Evolutionary conservation across 2,329 filamentous ascomycete genomes (phyloP).

Genomic region (Knufia petricola): DNA sequence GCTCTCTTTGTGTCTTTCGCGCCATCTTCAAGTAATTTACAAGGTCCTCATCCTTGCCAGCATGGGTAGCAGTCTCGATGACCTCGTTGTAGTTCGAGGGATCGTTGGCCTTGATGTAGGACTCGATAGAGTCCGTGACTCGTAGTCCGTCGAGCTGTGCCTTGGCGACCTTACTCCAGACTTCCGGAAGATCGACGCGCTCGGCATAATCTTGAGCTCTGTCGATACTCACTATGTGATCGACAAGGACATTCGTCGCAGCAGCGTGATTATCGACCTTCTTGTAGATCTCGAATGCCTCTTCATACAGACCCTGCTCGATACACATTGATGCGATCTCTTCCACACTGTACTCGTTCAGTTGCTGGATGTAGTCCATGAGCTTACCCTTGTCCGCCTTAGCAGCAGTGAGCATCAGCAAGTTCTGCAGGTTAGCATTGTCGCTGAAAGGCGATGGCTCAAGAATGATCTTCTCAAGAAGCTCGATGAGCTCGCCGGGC

Average conservation of each 20-base stretch:
- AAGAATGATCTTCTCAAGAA: conserved; percentile 98
- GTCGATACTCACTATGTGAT: conserved; percentile 96
- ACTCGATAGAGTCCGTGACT: conserved; percentile 85
- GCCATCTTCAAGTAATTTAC: conserved; percentile 97
- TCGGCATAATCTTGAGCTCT: conserved; percentile 93
- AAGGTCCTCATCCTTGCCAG: conserved; percentile 94
- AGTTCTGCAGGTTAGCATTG: conserved; percentile 90
- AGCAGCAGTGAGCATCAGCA: conserved; percentile 90
- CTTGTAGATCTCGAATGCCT: conserved; percentile 98
- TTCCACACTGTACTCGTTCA: conserved; percentile 80
- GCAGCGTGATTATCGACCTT: conserved; percentile 84
- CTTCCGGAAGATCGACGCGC: conserved; percentile 82
- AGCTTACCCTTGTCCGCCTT: conserved; percentile 93
- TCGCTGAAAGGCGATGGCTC: conserved; percentile 98
- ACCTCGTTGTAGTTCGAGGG: conserved; percentile 91
- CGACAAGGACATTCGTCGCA: conserved; percentile 84
- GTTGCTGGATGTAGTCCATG: conserved; percentile 90
- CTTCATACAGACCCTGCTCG: conserved; percentile 87
- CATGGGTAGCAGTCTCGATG: conserved; percentile 88
- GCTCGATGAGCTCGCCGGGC: conserved; percentile 87
- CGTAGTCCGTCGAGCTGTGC: conserved; percentile 93
- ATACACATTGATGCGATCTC: conserved; percentile 92
- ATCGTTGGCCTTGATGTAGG: conserved; percentile 91
- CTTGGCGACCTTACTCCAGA: conserved; percentile 98
- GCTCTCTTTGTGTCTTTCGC: conserved; percentile 89